Base-by-base conservation (phyloP, 768 basidiomycete genomes). In the Termitomyces sp. region DNA sequence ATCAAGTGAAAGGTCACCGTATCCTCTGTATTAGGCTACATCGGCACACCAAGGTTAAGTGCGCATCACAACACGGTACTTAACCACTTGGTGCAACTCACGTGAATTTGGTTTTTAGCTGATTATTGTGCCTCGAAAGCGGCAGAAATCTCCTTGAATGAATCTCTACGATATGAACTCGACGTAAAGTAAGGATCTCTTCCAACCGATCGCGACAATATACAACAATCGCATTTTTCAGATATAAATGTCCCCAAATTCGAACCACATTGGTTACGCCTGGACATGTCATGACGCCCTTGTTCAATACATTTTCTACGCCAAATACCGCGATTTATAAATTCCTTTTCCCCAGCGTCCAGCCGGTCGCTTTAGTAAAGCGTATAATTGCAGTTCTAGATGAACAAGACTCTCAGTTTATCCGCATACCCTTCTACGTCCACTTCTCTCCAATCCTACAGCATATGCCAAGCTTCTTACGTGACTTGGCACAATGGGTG, bases 51-150 rank as follows among this genome's bases (percentile, higher is more conserved):
- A 38, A 88, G 84, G 68, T 84, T 88, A 84, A 80, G 88, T 93
- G 68, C 67, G 84, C 74, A 40, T 22, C 30, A 19, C 2, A 30
- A 51, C 10, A 9, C 17, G 35, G 15, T 37, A 37, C 6, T 37
- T 37, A 3, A 14, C 12, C 12, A 17, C 15, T 17, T 37, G 5
- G 35, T 37, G 17, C 35, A 17, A 8, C 28, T 44, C 28, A 47
- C 21, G 17, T 17, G 0, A 21, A 38, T 30, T n/a, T 26, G 28
- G 5, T 12, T 15, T 28, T 22, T 56, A 92, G 90, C 85, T 64
- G 93, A 96, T 71, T 98, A 99, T 68, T 80, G 79, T 67, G 92
- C 93, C 9, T 93, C 92, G 24, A 99, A 99, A 73, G 90, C 93
- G 11, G 94, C 95, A n/a, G 66, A 89, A 21, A 74, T 90, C 15